Base-by-base conservation (phyloP, 1,284 basidiomycete genomes). In the Wallemia hederae region DNA sequence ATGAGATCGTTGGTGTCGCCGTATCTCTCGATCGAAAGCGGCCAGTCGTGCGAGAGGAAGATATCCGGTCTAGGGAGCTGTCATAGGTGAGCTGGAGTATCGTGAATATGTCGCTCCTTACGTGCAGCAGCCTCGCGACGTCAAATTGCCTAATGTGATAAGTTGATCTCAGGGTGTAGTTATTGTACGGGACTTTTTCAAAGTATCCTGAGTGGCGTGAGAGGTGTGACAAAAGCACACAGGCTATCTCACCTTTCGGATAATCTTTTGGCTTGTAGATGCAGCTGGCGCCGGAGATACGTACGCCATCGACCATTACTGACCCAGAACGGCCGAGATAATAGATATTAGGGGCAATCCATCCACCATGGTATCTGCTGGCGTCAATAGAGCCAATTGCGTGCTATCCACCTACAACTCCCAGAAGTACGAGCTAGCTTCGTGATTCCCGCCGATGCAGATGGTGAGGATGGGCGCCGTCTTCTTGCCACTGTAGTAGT, bases 21-120 rank as follows among this genome's bases (percentile, higher is more conserved):
- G 65, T 87, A 76, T 24, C 80, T 79, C 62, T 84, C 86, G 63
- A 98, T 91, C 0, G 77, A 77, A 59, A 80, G 78, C 0, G 94
- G 94, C 94, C 92, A 98, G 72, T 98, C 92, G 69, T 98, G 94
- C 1, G 89, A 94, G 24, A 98, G 74, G 71, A 96, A 85, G 28
- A 97, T 77, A 49, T 81, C 74, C 0, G 80, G 56, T 69, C 61
- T 73, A 2, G 80, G 74, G 24, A 83, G 74, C 80, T 85, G 62
- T 24, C 29, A 14, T 28, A 24, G 3, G 39, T 58, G 24, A 31
- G 31, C 25, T 58, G 60, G 17, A 63, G 58, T 31, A 62, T 59
- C 7, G 56, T 2, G 24, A 17, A n/a, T 24, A 7, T 19, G 9
- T 2, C 24, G 55, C 9, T 3, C 72, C 78, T 63, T 65, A 91